Base-by-base conservation (phyloP, 768 basidiomycete species). In the Daedaleopsis nitida region DNA sequence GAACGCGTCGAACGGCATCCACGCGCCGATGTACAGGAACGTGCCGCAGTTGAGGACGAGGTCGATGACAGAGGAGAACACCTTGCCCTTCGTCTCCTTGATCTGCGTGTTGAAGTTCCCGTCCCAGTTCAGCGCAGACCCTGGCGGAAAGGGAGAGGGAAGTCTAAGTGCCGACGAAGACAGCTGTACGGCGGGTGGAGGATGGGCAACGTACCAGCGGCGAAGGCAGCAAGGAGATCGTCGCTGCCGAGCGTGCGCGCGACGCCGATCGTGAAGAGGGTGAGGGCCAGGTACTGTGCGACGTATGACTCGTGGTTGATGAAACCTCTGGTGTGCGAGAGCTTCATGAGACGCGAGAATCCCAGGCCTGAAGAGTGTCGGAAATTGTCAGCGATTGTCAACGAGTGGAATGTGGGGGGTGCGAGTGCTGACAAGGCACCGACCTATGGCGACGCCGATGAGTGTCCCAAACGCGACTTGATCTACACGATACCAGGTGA, bases 31-130 rank as follows among this genome's bases (percentile, higher is more conserved):
- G 70, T 92, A 92, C 32, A 93, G 79, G 73, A 93, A 93, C 73
- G 89, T 89, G 2, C 77, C 86, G 62, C 89, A 89, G 66, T 92
- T 92, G 57, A 92, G 79, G 32, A 97, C 79, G 62, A 97, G 83
- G 73, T 98, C 92, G 63, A 98, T 87, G 45, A 97, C 91, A 24
- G 93, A 88, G 2, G 93, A 89, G 71, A 99, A 98, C 13, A 86
- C 79, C 60, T 94, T 91, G 63, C 90, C 86, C 73, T 96, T 91
- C 0, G 85, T 92, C 61, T 92, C 86, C 21, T 75, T 75, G 0
- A 86, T 92, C 61, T 92, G 87, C 21, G 75, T 74, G 67, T 90
- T 88, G 76, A 91, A 91, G 65, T 92, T 80, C 3, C 86, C 91
- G 73, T 96, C 94, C 94, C 92, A 96, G 9, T 92, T 92, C 65